phyloP scores from a whole-genome alignment of 2,329 filamentous ascomycete species.

The Pseudocercospora pini-densiflorae region DNA sequence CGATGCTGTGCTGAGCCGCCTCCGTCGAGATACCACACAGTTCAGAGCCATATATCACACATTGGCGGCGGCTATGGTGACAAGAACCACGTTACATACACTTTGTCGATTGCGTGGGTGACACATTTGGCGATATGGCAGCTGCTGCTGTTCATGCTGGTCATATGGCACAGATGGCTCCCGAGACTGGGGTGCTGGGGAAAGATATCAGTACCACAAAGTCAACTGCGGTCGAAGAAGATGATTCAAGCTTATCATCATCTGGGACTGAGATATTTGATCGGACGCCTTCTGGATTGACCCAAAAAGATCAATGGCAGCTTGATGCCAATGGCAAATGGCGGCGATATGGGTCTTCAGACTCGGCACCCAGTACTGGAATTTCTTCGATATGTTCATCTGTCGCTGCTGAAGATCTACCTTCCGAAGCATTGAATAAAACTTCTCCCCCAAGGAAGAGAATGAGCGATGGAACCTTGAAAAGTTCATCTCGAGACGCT shows the following conservation, averaged over 20 bases:
- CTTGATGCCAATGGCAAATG: slow-evolving; percentile 37
- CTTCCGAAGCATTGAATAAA: slow-evolving; percentile 14
- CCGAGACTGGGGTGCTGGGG: slow-evolving; percentile 17
- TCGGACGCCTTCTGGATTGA: slow-evolving; percentile 23
- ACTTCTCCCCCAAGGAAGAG: slow-evolving; percentile 33
- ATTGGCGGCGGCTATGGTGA: slow-evolving; percentile 25
- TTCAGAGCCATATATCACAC: slow-evolving; percentile 15
- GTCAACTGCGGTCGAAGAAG: slow-evolving; percentile 29
- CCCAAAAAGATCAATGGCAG: slow-evolving; percentile 31
- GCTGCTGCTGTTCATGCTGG: slow-evolving; percentile 22
- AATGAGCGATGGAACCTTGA: slow-evolving; percentile 37
- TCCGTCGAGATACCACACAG: slow-evolving; percentile 4
- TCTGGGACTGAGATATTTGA: slow-evolving; percentile 38
- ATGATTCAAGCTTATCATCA: slow-evolving; percentile 40
- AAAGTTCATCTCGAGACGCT: slow-evolving; percentile 14
- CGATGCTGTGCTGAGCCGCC: slow-evolving; percentile 8
- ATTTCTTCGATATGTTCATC: slow-evolving; percentile 41
- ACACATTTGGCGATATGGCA: slow-evolving; percentile 21
- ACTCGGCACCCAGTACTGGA: slow-evolving; percentile 40
- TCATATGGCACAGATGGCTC: slow-evolving; percentile 24
- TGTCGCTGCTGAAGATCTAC: slow-evolving; percentile 33
- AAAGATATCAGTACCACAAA: slow-evolving; percentile 25
- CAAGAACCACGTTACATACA: slow-evolving; percentile 14
- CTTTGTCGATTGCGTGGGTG: slow-evolving; percentile 7
- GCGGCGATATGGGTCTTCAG: slow-evolving; percentile 39